These are phyloP conservation scores for Globisporangium echinulatum DNA, from an alignment of 352 stramenopile genomes.

Conservation along the genomic window DNA sequence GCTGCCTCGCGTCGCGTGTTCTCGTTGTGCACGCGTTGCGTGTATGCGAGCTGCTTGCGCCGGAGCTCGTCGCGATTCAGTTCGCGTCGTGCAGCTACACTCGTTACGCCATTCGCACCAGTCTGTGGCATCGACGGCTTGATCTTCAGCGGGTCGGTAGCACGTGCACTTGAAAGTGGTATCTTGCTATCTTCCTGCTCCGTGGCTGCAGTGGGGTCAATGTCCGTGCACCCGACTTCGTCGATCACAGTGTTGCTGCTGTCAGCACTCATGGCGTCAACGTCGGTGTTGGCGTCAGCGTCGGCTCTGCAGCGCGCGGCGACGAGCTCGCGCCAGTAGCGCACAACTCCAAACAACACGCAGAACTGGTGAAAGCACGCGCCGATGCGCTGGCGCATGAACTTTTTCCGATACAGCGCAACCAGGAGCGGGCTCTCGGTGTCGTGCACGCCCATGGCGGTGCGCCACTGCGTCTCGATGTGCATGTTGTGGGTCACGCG, in stretches of 20 bases:
- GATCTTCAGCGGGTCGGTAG: not conserved
- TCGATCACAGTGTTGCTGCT: not conserved
- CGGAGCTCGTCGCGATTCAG: constrained; percentile 12
- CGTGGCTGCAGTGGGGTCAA: not conserved
- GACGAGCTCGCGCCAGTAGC: constrained; percentile 32
- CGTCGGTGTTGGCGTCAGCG: not conserved
- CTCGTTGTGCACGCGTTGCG: constrained; percentile 27
- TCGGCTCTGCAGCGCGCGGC: constrained; percentile 4
- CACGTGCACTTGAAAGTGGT: no score
- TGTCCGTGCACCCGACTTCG: not conserved
- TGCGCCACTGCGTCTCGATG: constrained; percentile 60
- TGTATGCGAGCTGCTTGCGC: constrained; percentile 34
- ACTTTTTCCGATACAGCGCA: constrained; percentile 61
- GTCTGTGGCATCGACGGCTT: not conserved
- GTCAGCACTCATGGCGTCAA: not conserved
- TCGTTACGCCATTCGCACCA: no score
- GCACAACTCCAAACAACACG: constrained; percentile 20
- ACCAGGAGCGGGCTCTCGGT: constrained; percentile 43
- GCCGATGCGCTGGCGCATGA: constrained; percentile 34
- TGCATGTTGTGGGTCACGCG: constrained; percentile 56
- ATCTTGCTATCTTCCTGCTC: not conserved
- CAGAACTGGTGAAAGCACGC: constrained; percentile 24
- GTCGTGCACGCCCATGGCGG: constrained; percentile 53
- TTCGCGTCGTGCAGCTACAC: not conserved
- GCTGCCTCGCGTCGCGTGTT: constrained; percentile 29